These are phyloP conservation scores for Corymbia calophylla DNA, from an alignment of 441 rosid species.

Conservation along the genomic window DNA sequence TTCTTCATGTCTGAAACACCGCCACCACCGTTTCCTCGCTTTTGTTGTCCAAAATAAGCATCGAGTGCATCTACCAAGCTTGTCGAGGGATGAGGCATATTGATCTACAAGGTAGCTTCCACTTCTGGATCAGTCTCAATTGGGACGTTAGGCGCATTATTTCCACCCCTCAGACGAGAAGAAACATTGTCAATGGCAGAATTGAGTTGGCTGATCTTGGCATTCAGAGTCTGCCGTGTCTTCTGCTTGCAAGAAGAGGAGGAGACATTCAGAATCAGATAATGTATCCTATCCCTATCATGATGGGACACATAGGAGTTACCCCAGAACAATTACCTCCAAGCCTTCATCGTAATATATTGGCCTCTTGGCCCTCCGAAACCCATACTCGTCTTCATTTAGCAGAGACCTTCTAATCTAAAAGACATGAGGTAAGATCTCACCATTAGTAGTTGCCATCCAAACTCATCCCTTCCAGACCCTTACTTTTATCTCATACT, in stretches of 20 bases:
- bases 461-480: neutral
- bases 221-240: slow-evolving; percentile 78
- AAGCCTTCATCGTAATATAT: slow-evolving; percentile 81
- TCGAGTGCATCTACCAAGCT: neutral
- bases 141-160: slow-evolving; percentile 24
- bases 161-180: slow-evolving; percentile 76
- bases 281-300: neutral
- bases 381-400: slow-evolving; percentile 80
- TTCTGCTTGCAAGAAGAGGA: slow-evolving; percentile 31
- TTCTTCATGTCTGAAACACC: neutral
- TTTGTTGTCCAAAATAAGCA: neutral
- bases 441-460: neutral
- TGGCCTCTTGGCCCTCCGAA: slow-evolving; percentile 58
- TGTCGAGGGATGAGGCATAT: neutral
- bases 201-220: slow-evolving; percentile 81
- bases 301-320: neutral
- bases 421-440: neutral
- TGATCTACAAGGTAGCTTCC: slow-evolving; percentile 48
- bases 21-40: neutral
- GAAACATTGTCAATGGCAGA: slow-evolving; percentile 92
- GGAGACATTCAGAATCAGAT: neutral
- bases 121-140: slow-evolving; percentile 55
- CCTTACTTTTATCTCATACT: neutral
- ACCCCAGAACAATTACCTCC: slow-evolving; percentile 38
- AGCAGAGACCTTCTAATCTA: slow-evolving; percentile 75